These are phyloP conservation scores for Vitis hybrid DNA, from an alignment of 177 flowering plant species.

Conservation along the genomic window DNA sequence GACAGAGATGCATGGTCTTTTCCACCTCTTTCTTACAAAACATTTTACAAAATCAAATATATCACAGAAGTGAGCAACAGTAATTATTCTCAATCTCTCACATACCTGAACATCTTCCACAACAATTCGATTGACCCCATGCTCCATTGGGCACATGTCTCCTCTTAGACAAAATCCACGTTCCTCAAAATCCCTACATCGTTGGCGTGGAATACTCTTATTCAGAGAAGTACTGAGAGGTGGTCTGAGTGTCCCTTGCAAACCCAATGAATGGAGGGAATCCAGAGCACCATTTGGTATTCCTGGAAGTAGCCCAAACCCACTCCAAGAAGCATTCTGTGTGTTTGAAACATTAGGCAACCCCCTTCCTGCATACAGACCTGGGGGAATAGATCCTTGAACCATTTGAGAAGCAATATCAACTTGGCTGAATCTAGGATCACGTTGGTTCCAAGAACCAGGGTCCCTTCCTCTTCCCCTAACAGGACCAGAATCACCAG, in stretches of 20 bases:
- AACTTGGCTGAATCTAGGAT: conserved; percentile 56
- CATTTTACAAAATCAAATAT: background rate
- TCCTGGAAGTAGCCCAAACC: conserved; percentile 73
- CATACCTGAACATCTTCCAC: conserved; percentile 97
- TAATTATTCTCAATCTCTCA: background rate
- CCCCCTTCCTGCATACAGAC: conserved; percentile 67
- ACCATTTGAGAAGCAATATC: conserved; percentile 71
- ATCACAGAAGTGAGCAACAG: background rate
- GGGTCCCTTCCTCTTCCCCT: conserved; percentile 74
- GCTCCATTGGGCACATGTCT: conserved; percentile 99
- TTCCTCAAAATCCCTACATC: conserved; percentile 97
- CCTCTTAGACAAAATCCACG: conserved; percentile 98
- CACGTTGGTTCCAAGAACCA: conserved; percentile 59
- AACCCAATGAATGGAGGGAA: conserved; percentile 58
- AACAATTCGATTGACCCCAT: conserved; percentile 93
- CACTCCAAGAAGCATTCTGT: conserved; percentile 60
- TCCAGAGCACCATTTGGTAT: conserved; percentile 77
- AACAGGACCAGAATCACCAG: conserved; percentile 52
- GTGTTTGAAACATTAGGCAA: conserved; percentile 56
- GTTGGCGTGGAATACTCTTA: conserved; percentile 67
- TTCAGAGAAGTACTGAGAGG: conserved; percentile 53
- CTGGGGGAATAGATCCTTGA: conserved; percentile 54
- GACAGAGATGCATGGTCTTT: too few species aligned
- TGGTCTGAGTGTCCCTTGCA: conserved; percentile 63
- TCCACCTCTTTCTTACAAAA: background rate